Evolutionary conservation across 768 basidiomycete species (phyloP).

Genomic region (Pulveroboletus ravenelii): DNA sequence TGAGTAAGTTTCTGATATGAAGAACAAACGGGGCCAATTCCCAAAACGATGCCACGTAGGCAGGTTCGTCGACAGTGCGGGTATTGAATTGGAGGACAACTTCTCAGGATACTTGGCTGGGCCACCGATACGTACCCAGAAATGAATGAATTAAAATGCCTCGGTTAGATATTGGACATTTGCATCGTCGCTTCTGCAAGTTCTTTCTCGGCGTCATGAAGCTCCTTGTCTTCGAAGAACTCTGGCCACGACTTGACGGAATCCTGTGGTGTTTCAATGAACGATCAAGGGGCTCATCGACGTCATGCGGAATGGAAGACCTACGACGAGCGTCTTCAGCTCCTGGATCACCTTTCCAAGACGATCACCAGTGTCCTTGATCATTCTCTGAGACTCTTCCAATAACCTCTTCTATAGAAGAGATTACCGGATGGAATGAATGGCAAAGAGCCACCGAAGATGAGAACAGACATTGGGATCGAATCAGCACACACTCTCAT

Average conservation of each 20-base stretch:
- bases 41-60: not conserved
- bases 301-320: slow-evolving; percentile 33
- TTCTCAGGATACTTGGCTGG: slow-evolving; percentile 18
- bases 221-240: slow-evolving; percentile 34
- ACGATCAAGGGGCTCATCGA: slow-evolving; percentile 9
- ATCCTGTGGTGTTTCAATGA: slow-evolving; percentile 19
- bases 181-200: slow-evolving; percentile 50
- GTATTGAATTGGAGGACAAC: slow-evolving; percentile 7
- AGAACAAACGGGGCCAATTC: slow-evolving; percentile 9
- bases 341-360: slow-evolving; percentile 61
- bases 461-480: slow-evolving; percentile 8
- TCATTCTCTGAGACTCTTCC: slow-evolving; percentile 80
- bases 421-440: not conserved
- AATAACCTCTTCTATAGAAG: slow-evolving; percentile 53
- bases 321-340: slow-evolving; percentile 62
- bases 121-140: not conserved
- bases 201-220: slow-evolving; percentile 54
- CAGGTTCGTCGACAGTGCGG: slow-evolving; percentile 15
- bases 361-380: slow-evolving; percentile 57
- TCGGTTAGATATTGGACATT: slow-evolving; percentile 11
- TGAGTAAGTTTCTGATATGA: slow-evolving; percentile 23
- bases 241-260: slow-evolving; percentile 25
- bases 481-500: slow-evolving; percentile 25
- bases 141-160: slow-evolving; percentile 12
- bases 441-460: slow-evolving; percentile 14